A percentile compares a stretch with the other conserved stretches of the same genome.
These are phyloP conservation scores for Simmondsia chinensis DNA, from an alignment of 148 eudicot genomes.

Conservation along the genomic window DNA sequence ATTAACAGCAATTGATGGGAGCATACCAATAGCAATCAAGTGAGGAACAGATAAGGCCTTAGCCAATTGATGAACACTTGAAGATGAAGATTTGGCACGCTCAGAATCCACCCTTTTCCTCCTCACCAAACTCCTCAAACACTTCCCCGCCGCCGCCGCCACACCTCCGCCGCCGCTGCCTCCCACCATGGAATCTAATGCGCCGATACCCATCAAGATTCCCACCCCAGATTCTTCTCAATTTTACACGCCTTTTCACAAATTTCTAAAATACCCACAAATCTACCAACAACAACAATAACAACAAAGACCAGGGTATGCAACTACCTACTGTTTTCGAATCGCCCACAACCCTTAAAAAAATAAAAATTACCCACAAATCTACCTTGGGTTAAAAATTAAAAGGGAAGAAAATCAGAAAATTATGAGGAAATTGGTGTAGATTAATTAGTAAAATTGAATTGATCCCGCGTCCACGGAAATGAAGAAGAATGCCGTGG, in stretches of 20 bases:
- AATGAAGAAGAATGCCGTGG: too few species aligned
- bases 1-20: too few species aligned
- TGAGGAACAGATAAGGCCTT: constrained; percentile 27
- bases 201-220: constrained; percentile 16
- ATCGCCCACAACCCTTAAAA: too few species aligned
- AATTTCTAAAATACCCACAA: background rate
- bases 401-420: too few species aligned
- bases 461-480: too few species aligned
- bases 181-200: constrained; percentile 2
- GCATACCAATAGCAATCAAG: constrained; percentile 21
- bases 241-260: background rate
- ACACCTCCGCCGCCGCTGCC: background rate
- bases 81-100: background rate
- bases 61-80: constrained; percentile 21
- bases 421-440: too few species aligned
- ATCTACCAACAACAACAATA: background rate
- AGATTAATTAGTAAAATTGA: too few species aligned
- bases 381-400: too few species aligned
- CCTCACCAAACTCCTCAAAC: constrained; percentile 19
- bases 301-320: too few species aligned
- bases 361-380: too few species aligned
- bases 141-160: too few species aligned
- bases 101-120: constrained; percentile 25
- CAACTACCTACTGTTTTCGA: too few species aligned
- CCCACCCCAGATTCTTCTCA: background rate